These are phyloP conservation scores for Globisporangium cederbergense DNA, from an alignment of 352 stramenopile species.

Conservation along the genomic window DNA sequence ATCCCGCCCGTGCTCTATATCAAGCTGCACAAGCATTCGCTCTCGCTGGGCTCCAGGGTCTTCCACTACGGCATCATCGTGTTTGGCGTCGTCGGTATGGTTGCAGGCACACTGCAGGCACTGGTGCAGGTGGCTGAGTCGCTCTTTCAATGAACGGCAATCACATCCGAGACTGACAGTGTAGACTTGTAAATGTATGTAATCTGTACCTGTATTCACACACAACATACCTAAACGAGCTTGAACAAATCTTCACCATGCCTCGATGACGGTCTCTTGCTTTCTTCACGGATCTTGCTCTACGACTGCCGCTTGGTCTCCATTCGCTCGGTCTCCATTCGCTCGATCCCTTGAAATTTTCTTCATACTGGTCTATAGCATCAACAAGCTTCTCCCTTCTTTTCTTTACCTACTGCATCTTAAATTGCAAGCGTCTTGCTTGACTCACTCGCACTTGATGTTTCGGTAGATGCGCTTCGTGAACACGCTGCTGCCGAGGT, in stretches of 20 bases:
- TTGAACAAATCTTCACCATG: not conserved
- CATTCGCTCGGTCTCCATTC: not conserved
- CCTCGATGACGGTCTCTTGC: not conserved
- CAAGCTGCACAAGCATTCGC: slow-evolving; percentile 25
- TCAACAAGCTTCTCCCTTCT: not conserved
- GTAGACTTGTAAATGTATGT: slow-evolving; percentile 1
- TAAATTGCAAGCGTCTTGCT: not conserved
- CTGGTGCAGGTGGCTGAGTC: slow-evolving; percentile 44
- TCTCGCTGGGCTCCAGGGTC: slow-evolving; percentile 35
- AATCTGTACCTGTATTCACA: slow-evolving; percentile 2
- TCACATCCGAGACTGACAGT: not conserved
- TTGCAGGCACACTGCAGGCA: slow-evolving; percentile 57
- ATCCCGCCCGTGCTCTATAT: slow-evolving; percentile 72
- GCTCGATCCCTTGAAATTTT: not conserved
- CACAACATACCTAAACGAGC: not conserved
- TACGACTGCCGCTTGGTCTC: not conserved
- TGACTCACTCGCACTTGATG: slow-evolving; percentile 93
- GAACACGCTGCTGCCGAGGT: slow-evolving; percentile 90
- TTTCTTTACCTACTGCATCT: not conserved
- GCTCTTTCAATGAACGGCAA: slow-evolving; percentile 10
- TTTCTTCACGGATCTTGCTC: not conserved
- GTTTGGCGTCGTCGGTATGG: slow-evolving; percentile 62
- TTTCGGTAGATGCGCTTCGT: slow-evolving; percentile 95
- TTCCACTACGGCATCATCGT: slow-evolving; percentile 48
- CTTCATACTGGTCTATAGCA: not conserved